phyloP scores from a whole-genome alignment of 2,329 filamentous ascomycete genomes.

The Cytospora schulzeri region DNA sequence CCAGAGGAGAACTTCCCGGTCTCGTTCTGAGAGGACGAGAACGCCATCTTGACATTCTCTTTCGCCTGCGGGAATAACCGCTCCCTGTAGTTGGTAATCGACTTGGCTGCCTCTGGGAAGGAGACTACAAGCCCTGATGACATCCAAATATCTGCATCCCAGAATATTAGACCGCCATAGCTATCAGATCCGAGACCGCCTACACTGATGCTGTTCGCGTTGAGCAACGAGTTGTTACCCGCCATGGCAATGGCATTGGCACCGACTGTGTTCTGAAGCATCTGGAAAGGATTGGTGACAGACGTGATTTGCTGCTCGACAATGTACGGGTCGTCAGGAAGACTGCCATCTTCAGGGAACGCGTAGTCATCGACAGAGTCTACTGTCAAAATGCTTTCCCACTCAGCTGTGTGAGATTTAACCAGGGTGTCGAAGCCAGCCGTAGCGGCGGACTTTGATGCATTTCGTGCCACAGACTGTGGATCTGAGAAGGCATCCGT shows the following conservation, averaged over 20 bases:
- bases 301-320: slow-evolving; percentile 55
- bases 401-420: slow-evolving; percentile 60
- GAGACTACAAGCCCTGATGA: slow-evolving; percentile 17
- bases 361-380: slow-evolving; percentile 66
- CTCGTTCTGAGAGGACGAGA: slow-evolving; percentile 48
- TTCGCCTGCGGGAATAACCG: slow-evolving; percentile 23
- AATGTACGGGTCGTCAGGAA: slow-evolving; percentile 59
- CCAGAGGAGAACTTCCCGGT: slow-evolving; percentile 37
- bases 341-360: slow-evolving; percentile 51
- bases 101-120: slow-evolving; percentile 21
- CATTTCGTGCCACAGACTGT: slow-evolving; percentile 54
- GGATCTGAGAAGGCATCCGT: slow-evolving; percentile 67
- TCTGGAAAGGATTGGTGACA: slow-evolving; percentile 57
- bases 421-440: slow-evolving; percentile 58
- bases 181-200: slow-evolving; percentile 32
- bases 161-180: slow-evolving; percentile 24
- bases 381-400: slow-evolving; percentile 61
- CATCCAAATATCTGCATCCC: slow-evolving; percentile 28
- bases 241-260: slow-evolving; percentile 47
- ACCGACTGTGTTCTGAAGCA: slow-evolving; percentile 53
- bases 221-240: slow-evolving; percentile 36
- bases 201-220: slow-evolving; percentile 35
- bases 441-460: slow-evolving; percentile 49
- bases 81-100: slow-evolving; percentile 17
- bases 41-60: slow-evolving; percentile 21